These are phyloP conservation scores for Monosporascus cannonballus DNA, from an alignment of 2,329 filamentous ascomycete species.

Conservation along the genomic window DNA sequence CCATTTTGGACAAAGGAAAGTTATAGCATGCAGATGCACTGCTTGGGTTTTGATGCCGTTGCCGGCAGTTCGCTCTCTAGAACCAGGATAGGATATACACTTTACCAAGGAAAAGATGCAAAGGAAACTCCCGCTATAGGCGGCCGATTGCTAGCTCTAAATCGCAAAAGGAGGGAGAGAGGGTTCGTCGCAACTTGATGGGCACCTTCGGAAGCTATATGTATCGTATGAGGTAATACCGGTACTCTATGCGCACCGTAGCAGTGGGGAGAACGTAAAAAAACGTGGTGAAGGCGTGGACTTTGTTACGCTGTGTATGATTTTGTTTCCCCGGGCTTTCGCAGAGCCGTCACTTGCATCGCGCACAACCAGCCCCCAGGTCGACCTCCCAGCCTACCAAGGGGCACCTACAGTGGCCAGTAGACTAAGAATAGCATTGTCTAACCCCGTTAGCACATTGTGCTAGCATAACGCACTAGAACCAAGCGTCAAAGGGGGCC, in stretches of 20 bases:
- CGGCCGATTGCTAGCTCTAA: constrained; percentile 19
- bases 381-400: background rate
- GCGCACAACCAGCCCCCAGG: background rate
- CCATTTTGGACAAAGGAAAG: constrained; percentile 16
- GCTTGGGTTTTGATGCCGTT: constrained; percentile 23
- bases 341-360: constrained; percentile 2
- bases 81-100: constrained; percentile 23
- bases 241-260: constrained; percentile 12
- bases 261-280: constrained; percentile 18
- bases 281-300: constrained; percentile 22
- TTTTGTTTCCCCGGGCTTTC: constrained; percentile 20
- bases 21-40: constrained; percentile 13
- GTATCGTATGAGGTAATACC: constrained; percentile 17
- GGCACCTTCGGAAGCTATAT: constrained; percentile 25
- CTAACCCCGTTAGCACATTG: background rate
- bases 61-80: constrained; percentile 23
- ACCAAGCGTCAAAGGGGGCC: background rate
- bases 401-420: constrained; percentile 8
- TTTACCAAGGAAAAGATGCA: constrained; percentile 16
- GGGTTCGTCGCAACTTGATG: constrained; percentile 18
- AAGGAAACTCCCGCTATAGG: constrained; percentile 19
- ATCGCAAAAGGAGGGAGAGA: constrained; percentile 26
- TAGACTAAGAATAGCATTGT: background rate
- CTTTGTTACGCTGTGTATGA: constrained; percentile 23
- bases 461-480: background rate